Evolutionary conservation across 352 stramenopile species (phyloP), one percentile per base, ranked within the genome.

Genomic region (Phytophthora pseudosyringae): DNA sequence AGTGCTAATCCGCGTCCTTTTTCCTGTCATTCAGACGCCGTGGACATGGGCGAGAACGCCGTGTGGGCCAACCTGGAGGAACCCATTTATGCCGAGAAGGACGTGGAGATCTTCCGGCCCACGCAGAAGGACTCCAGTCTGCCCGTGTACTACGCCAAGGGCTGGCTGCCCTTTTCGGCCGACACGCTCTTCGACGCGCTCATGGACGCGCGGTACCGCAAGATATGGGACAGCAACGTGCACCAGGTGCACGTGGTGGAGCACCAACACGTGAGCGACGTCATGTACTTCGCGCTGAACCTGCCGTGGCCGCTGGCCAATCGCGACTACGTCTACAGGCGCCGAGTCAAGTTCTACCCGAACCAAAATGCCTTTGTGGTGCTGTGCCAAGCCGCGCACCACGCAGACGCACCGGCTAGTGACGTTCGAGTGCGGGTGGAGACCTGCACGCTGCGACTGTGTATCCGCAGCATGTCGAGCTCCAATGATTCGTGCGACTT

Each of bases 291-390:
- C 51, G 59, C 75, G 1, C 31, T 78, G 31, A 76, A 78, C 21
- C 51, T 92, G 45, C 80, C 80, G 46, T 94, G 86, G 86, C 86
- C 86, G 11, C 74, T 92, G 32, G 58, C 83, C 8, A 76, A 81
- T 48, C 83, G 86, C 5, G 86, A 94, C 64, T 94, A 94, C 58
- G 86, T 93, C n/a, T 94, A 87, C 62, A 66, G 80, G 50, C 81
- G 86, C 3, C 78, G 78, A 15, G 69, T 76, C 44, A 80, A 83
- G 62, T 90, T 83, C 36, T 89, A 88, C 32, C 18, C 73, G 3
- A 29, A 59, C 18, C 69, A 91, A 36, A 76, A 80, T 12, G 59
- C 81, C 16, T 94, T 91, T 55, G 86, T 92, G 26, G 64, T 93
- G 25, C 59, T 91, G 18, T 90, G 71, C 15, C 80, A 93, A 29